Base-by-base conservation (phyloP, 495 filamentous ascomycete species). In the Cercophora newfieldiana region DNA sequence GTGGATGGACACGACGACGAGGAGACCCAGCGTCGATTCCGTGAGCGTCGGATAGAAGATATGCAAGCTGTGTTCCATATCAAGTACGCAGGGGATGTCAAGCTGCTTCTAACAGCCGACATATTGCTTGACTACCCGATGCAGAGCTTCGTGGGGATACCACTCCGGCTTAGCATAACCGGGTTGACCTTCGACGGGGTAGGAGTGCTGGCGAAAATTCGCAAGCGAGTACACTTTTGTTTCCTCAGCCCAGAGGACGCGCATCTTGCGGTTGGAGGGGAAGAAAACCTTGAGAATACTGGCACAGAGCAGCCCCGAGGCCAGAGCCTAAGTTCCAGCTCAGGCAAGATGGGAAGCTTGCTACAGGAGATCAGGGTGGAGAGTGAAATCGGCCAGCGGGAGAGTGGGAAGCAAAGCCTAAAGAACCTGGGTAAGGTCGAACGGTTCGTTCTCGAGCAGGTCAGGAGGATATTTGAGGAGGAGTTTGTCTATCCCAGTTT, bases 371-470 rank as follows among this genome's bases (percentile, higher is more conserved):
- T 98, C 66, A 86, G 89, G 63, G 95, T 99, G 1, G 95, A 99
- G 72, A 98, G 93, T 73, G 96, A 97, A 80, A 99, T 99, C 73
- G 95, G 95, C 1, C 86, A 94, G 72, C 88, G 91, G 69, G 93
- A 93, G 71, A 89, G 91, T 64, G 92, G 92, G 30, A 96, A 94
- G 78, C 93, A 96, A 77, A 93, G 93, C 31, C 78, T 99, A 28
- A 98, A 97, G 82, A 99, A 99, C 77, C 93, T 99, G 44, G 94
- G 96, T 19, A 99, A 99, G 80, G 95, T 99, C 44, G 95, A 99
- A 80, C 89, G 92, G 66, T 99, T 99, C 74, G 92, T 99, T 54
- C 84, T 99, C 24, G 94, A 97, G 74, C 96, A 98, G 75, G 95
- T 99, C 33, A 88, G 94, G 65, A 86, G 93, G 63, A 97, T 98